Base-by-base conservation (phyloP, 768 basidiomycete genomes). In the Amanita molliuscula region DNA sequence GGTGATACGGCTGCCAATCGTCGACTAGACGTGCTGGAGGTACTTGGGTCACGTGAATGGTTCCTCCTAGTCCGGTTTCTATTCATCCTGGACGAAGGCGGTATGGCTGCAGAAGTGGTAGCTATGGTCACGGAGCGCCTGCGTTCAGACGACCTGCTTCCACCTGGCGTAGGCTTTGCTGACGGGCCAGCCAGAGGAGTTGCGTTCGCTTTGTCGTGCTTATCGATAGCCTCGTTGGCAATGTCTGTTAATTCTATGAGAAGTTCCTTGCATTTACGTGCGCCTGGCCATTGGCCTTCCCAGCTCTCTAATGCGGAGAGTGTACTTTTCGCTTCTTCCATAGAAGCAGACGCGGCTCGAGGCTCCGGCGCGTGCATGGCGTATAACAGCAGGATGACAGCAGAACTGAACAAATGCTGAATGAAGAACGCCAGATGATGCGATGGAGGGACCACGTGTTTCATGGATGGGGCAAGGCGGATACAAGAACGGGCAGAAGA, bases 401-500 rank as follows among this genome's bases (percentile, higher is more conserved):
- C 85, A 33, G 85, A 91, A 59, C 88, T 90, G 71, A 91, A 91
- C 20, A 92, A 72, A 56, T 88, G 87, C 57, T 93, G 90, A 36
- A 91, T 88, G 73, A 86, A 90, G 66, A 90, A 88, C 3, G 88
- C 87, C 38, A 91, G 74, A 62, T 90, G 87, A 57, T 90, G 88
- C 11, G 90, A 91, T 10, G 85, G 75, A 7, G 89, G 88, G 2
- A 92, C 88, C 42, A 83, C 78, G 58, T 86, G 81, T 61, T 79
- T 86, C 71, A 91, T 85, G 3, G 87, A 86, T 34, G 88, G 84
- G 2, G 89, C 89, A 20, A 92, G 77, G 23, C 81, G 80, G 50
- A 91, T 89, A 65, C 86, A 92, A 26, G 82, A 87, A 3, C 89
- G 83, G 25, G 90, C 89, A 40, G 87, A 87, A 21, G 83, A 78